Percentiles rank a stretch among this genome's conserved stretches.
Conservation (phyloP, 164 flowering plant species). For the Macadamia integrifolia region DNA sequence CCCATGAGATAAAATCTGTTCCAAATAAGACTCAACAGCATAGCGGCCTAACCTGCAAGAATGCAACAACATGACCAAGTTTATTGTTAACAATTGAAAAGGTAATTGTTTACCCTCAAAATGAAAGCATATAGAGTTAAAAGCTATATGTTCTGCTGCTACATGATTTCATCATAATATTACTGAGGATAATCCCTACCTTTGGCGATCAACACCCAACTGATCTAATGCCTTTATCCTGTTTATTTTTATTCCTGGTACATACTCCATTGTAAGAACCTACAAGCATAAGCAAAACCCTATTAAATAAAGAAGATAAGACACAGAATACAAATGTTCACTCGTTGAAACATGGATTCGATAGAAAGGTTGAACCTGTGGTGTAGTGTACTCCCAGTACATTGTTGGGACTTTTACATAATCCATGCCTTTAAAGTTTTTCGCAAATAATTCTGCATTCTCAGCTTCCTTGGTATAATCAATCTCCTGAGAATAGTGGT, state of each 20-base stretch:
- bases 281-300: constrained; percentile 21
- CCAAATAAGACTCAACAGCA: constrained; percentile 98
- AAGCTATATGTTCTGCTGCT: background rate
- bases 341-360: background rate
- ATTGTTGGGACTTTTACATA: constrained; percentile 88
- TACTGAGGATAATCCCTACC: constrained; percentile 26
- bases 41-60: constrained; percentile 77
- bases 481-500: constrained; percentile 63
- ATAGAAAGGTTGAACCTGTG: constrained; percentile 55
- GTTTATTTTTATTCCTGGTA: constrained; percentile 97
- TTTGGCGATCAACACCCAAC: constrained; percentile 86
- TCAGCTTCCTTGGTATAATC: constrained; percentile 97
- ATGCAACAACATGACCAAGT: constrained; percentile 3
- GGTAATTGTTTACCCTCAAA: background rate
- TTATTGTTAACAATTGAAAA: background rate
- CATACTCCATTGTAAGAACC: constrained; percentile 98
- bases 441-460: constrained; percentile 85
- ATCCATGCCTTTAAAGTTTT: constrained; percentile 74
- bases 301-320: constrained; percentile 2
- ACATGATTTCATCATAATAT: background rate
- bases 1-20: constrained; percentile 94
- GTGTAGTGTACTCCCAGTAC: constrained; percentile 84
- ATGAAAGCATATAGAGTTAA: background rate
- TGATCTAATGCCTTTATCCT: constrained; percentile 88
- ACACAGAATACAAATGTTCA: background rate